Conservation (phyloP, 768 basidiomycete species). For the Candolleomyces eurysporus region DNA sequence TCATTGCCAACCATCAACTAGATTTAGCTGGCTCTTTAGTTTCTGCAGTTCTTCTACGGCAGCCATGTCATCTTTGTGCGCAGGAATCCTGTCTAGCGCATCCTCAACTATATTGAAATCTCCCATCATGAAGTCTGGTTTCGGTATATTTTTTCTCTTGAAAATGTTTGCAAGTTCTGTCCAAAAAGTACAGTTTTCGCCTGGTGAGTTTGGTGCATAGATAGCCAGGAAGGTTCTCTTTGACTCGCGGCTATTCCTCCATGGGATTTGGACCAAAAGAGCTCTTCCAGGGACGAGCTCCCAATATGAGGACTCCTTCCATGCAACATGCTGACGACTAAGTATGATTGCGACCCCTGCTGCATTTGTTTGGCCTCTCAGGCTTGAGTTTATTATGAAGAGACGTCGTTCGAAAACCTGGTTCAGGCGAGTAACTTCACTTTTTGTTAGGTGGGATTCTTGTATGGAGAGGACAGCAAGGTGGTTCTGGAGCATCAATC, state of each 20-base stretch:
- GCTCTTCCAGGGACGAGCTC: conserved; percentile 27
- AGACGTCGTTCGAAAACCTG: neutral
- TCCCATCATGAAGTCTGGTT: conserved; percentile 32
- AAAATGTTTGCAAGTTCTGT: conserved; percentile 6
- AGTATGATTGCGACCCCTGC: conserved; percentile 31
- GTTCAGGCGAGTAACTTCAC: neutral
- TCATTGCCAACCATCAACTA: conserved; percentile 33
- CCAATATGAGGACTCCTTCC: conserved; percentile 4
- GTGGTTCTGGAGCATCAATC: no score
- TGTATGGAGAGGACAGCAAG: no score
- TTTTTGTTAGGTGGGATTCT: no score
- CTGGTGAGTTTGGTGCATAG: conserved; percentile 31
- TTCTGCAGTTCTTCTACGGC: conserved; percentile 13
- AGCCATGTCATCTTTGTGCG: neutral
- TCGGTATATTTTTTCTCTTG: conserved; percentile 2
- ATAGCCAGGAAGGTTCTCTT: conserved; percentile 25
- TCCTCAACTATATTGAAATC: conserved; percentile 45
- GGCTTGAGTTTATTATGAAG: conserved; percentile 13
- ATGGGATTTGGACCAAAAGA: conserved; percentile 10
- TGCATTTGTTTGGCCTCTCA: conserved; percentile 15
- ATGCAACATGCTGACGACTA: conserved; percentile 23
- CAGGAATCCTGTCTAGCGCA: conserved; percentile 32
- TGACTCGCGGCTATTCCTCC: conserved; percentile 12
- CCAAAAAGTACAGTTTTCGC: conserved; percentile 29
- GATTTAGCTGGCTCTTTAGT: conserved; percentile 16